phyloP scores from a whole-genome alignment of 306 rosid species.

The Cyamopsis tetragonoloba region DNA sequence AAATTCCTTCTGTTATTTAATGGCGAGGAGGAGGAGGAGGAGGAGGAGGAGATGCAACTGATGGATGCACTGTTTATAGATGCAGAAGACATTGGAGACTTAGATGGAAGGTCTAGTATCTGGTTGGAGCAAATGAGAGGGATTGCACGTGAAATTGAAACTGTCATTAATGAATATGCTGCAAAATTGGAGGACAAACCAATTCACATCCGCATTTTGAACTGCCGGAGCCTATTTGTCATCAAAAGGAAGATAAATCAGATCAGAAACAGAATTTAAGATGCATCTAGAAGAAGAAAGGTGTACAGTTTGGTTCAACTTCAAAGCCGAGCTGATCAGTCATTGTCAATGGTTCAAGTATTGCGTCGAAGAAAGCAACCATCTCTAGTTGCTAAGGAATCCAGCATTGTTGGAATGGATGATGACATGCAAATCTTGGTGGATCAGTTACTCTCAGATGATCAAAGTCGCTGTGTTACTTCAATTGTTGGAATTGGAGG shows the following conservation, averaged over 20 bases:
- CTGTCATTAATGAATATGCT: background rate
- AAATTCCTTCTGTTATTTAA: background rate
- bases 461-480: background rate
- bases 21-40: too few relatives aligned
- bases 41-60: background rate
- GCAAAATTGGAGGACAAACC: background rate
- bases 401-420: conserved; percentile 19
- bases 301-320: background rate
- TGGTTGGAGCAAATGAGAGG: conserved; percentile 17
- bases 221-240: accelerated
- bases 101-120: background rate
- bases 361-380: background rate
- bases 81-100: background rate
- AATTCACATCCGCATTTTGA: background rate
- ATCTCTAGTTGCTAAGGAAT: background rate
- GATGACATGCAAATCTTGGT: conserved; percentile 10
- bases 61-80: conserved; percentile 19
- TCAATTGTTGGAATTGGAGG: conserved; percentile 38
- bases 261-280: background rate
- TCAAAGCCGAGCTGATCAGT: background rate
- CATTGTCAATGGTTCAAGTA: background rate
- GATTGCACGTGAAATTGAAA: background rate
- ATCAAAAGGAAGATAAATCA: background rate
- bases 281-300: background rate
- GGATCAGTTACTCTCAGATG: background rate